A percentile compares a stretch with the other conserved stretches of the same genome.
These are phyloP conservation scores for Cercophora newfieldiana DNA, from an alignment of 495 filamentous ascomycete species.

Conservation along the genomic window DNA sequence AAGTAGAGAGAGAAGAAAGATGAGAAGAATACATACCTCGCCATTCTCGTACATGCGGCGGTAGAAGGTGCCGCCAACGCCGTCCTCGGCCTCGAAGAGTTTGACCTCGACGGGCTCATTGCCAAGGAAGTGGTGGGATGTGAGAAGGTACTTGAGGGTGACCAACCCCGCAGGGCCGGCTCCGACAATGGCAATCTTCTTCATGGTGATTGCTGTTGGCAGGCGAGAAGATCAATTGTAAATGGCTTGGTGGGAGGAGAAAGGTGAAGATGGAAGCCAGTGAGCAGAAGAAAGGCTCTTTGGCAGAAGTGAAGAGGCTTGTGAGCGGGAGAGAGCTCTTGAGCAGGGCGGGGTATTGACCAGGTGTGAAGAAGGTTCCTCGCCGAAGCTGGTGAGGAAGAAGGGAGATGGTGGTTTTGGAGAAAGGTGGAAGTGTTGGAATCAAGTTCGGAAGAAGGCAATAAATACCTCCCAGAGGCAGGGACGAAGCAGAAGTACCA, in stretches of 20 bases:
- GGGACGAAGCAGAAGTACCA: neutral
- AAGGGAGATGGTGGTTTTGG: no score
- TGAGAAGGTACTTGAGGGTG: conserved; percentile 45
- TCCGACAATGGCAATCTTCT: conserved; percentile 44
- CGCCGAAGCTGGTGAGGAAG: no score
- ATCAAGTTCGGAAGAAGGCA: neutral
- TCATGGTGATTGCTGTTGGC: neutral
- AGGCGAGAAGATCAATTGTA: neutral
- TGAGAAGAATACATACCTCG: conserved; percentile 24
- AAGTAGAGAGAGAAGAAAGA: neutral
- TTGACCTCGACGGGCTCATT: conserved; percentile 37
- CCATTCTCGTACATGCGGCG: conserved; percentile 38
- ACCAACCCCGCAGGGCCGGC: conserved; percentile 48
- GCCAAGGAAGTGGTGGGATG: conserved; percentile 33
- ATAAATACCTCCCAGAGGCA: neutral
- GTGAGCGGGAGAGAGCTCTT: no score
- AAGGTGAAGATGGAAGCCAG: neutral
- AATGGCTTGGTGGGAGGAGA: neutral
- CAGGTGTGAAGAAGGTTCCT: no score
- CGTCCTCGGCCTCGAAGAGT: conserved; percentile 25
- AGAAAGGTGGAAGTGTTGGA: neutral
- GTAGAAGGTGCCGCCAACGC: conserved; percentile 37
- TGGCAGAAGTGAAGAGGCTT: no score
- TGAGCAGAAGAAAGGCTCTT: no score
- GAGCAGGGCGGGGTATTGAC: no score